Percentiles rank a stretch among this genome's conserved stretches.
These are phyloP conservation scores for Grosmannia serpens DNA, from an alignment of 2,329 filamentous ascomycete genomes.

Conservation along the genomic window DNA sequence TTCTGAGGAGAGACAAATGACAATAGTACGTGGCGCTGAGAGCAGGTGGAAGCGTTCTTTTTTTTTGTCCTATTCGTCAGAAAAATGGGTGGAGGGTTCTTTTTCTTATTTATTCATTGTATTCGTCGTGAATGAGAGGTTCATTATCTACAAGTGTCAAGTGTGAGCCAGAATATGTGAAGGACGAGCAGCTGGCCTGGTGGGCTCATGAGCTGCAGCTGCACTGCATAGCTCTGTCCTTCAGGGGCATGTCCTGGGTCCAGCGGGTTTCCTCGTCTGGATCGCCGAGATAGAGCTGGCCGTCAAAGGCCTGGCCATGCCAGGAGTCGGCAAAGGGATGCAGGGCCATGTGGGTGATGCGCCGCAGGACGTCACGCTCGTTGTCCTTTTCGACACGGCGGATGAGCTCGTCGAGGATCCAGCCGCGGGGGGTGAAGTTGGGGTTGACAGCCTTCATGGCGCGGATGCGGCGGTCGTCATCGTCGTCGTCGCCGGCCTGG, in stretches of 20 bases:
- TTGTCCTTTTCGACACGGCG: constrained; percentile 73
- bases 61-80: background rate
- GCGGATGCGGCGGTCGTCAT: constrained; percentile 44
- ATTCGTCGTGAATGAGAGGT: background rate
- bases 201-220: constrained; percentile 71
- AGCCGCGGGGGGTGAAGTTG: constrained; percentile 81
- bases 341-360: constrained; percentile 72
- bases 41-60: background rate
- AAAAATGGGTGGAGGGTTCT: background rate
- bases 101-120: background rate
- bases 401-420: constrained; percentile 91
- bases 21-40: constrained; percentile 1
- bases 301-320: constrained; percentile 39
- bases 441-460: constrained; percentile 85
- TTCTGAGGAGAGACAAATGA: background rate
- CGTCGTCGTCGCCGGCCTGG: constrained; percentile 60
- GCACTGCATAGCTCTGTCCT: constrained; percentile 76
- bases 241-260: constrained; percentile 72
- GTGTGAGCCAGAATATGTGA: background rate
- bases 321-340: constrained; percentile 76
- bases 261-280: constrained; percentile 68
- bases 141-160: background rate
- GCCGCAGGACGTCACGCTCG: constrained; percentile 66
- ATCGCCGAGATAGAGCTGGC: constrained; percentile 43
- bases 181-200: background rate